Evolutionary conservation across 2,329 filamentous ascomycete species (phyloP), one percentile per base, ranked within the genome.

Genomic region (Epichloe gansuensis): DNA sequence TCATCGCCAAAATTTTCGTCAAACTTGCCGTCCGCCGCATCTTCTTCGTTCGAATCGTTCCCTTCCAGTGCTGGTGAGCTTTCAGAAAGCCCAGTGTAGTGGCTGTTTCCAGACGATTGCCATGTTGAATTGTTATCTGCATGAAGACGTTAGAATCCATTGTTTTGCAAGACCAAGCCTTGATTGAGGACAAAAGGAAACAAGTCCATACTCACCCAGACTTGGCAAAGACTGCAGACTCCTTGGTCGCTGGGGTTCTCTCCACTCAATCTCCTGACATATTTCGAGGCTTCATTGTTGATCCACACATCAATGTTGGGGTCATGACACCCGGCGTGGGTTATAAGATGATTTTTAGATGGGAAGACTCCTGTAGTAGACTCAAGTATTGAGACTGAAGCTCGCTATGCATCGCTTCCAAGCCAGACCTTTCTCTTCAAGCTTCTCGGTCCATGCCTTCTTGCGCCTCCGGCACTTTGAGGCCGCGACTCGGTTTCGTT

Each of bases 391-490:
- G 72, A 57, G 64, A 60, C 12, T 72, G 72, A 35, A 80, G 65
- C 6, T 63, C 60, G 9, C 59, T 60, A 58, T 79, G 69, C 42
- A 71, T 67, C 5, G 58, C 60, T 60, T 80, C 76, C 45, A 80
- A 58, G 0, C 62, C 67, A 9, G 63, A 57, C 52, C 72, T 73
- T 5, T 69, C 51, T 73, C 70, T 54, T 80, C 74, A 23, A 80
- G 61, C n/a, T 73, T 70, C 12, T 66, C 66, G 23, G 76, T 71
- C 70, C 73, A 78, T 58, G 72, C 67, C 65, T 79, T 81, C 60
- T 78, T 79, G 66, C 86, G 87, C 61, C 84, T 78, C 3, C 85
- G 78, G 61, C 85, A 89, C 62, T 88, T 88, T 63, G 81, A 85
- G 1, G 86, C 85, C 0, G 86, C 85, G 2, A 85, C 70, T 9